These are phyloP conservation scores for Skeletonema marinoi DNA, from an alignment of 108 stramenopile species.

Conservation along the genomic window DNA sequence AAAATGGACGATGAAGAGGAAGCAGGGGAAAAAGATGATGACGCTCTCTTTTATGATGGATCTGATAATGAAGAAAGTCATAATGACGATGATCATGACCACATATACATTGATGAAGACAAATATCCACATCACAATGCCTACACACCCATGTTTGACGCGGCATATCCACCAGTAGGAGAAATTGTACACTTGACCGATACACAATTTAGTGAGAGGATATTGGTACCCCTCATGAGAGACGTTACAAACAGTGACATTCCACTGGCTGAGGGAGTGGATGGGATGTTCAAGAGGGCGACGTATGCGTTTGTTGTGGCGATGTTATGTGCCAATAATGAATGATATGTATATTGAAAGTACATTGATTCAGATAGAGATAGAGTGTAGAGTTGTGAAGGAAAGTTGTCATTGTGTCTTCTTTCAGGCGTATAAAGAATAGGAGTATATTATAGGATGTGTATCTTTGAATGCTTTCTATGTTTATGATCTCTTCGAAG, in stretches of 20 bases:
- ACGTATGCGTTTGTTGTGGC: slow-evolving; percentile 8
- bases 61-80: background rate
- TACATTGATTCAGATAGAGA: no score
- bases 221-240: background rate
- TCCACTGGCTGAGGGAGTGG: background rate
- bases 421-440: no score
- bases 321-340: background rate
- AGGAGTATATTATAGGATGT: no score
- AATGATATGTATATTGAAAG: background rate
- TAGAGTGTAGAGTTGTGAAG: no score
- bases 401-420: no score
- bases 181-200: background rate
- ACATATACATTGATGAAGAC: slow-evolving; percentile 5
- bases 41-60: slow-evolving; percentile 7
- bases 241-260: background rate
- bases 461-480: no score
- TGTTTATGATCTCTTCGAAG: no score
- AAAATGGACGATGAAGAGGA: background rate
- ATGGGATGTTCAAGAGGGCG: background rate
- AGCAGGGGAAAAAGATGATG: slow-evolving; percentile 12
- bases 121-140: slow-evolving; percentile 6
- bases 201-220: background rate
- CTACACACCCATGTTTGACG: background rate
- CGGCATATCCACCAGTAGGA: slow-evolving; percentile 4
- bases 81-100: background rate